Conservation (phyloP, 2,329 filamentous ascomycete genomes). For the Elsinoe batatas region DNA sequence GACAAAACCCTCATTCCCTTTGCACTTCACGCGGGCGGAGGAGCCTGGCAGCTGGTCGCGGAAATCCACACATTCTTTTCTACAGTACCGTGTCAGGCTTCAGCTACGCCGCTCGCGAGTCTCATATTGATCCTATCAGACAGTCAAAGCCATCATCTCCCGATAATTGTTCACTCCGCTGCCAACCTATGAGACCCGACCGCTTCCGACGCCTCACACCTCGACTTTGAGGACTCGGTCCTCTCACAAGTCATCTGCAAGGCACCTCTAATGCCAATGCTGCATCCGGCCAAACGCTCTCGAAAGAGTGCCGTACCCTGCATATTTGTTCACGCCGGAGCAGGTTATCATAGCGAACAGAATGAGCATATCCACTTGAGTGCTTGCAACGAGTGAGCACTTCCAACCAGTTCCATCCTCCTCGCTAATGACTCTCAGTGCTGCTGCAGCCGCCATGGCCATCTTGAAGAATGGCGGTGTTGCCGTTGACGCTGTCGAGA, state of each 20-base stretch:
- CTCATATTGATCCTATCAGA: no score
- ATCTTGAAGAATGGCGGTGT: constrained; percentile 68
- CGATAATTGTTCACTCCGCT: no score
- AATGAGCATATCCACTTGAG: constrained; percentile 79
- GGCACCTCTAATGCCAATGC: neutral
- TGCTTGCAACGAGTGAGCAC: constrained; percentile 75
- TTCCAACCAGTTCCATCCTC: neutral
- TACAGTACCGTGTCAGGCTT: no score
- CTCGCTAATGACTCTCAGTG: constrained; percentile 43
- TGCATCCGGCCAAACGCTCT: constrained; percentile 24
- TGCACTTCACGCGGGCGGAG: no score
- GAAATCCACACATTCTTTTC: no score
- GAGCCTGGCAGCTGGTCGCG: no score
- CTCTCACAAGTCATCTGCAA: neutral
- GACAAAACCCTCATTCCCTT: no score
- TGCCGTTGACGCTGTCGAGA: constrained; percentile 81
- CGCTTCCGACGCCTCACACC: neutral
- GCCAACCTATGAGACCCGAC: neutral
- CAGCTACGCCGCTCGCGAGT: no score
- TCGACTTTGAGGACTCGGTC: neutral
- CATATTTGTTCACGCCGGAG: constrained; percentile 92
- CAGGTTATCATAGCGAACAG: constrained; percentile 79
- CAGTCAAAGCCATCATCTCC: no score
- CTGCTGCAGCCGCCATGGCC: constrained; percentile 73
- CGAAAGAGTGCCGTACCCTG: constrained; percentile 48